These are phyloP conservation scores for Adansonia gregorii DNA, from an alignment of 441 rosid genomes.

Conservation along the genomic window DNA sequence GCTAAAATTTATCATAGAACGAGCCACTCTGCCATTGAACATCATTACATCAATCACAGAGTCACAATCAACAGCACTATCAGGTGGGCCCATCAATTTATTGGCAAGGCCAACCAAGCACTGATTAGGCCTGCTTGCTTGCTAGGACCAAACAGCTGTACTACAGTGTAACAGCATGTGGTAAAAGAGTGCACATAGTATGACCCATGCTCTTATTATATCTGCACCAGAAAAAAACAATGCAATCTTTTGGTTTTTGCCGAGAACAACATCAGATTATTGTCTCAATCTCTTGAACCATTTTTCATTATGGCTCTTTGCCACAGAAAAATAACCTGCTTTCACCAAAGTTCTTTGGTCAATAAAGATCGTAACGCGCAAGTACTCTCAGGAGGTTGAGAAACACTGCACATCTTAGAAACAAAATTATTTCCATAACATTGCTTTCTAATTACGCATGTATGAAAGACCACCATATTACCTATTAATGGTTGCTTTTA, in stretches of 20 bases:
- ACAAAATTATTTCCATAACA: not conserved
- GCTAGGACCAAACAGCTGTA: not conserved
- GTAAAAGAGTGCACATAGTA: constrained; percentile 13
- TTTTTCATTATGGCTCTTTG: not conserved
- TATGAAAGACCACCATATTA: not conserved
- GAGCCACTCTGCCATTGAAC: not conserved
- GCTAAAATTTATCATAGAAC: not conserved
- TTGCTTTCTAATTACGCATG: not conserved
- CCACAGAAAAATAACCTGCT: not conserved
- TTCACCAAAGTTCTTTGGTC: not conserved
- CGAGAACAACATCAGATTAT: not conserved
- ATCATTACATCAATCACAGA: constrained; percentile 7
- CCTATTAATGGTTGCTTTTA: constrained; percentile 17
- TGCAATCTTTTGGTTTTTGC: not conserved
- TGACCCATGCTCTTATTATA: not conserved
- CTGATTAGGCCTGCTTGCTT: constrained; percentile 7
- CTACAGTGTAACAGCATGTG: constrained; percentile 14
- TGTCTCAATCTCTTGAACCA: constrained; percentile 5
- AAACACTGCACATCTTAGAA: not conserved
- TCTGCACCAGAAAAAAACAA: too few relatives aligned
- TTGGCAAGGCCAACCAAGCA: constrained; percentile 12
- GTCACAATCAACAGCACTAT: not conserved
- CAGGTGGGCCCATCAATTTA: not conserved
- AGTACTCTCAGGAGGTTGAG: constrained; percentile 1
- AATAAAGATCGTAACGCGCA: not conserved